Base-by-base conservation (phyloP, 192 early-diverging fungal genomes). In the Coemansia sp. region DNA sequence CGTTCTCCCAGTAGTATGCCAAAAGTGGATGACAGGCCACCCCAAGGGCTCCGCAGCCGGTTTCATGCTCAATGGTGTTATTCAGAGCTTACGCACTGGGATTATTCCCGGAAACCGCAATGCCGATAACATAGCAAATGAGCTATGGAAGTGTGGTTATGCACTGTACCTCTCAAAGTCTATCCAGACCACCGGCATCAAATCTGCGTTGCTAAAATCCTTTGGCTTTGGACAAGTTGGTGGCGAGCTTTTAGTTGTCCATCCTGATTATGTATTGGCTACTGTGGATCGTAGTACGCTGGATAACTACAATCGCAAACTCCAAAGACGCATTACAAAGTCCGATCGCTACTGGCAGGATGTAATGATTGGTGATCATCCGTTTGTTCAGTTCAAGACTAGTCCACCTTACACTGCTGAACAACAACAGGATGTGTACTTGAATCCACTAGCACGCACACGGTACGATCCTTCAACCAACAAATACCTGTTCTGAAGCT, bases 31-130 rank as follows among this genome's bases (percentile, higher is more conserved):
- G 63, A 97, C 93, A 55, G 94, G 93, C 51, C 93, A 77, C 30
- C 87, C 93, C 56, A 95, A 95, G 87, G 95, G 90, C 41, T 88
- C 93, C 24, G 93, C 95, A 41, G 93, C 95, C 27, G 88, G 87
- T 23, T 97, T 91, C 89, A 95, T 97, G 95, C 84, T 92, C 62
- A 97, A 95, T 74, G 93, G 93, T 61, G 84, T 93, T 48, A 68
- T 97, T 24, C 93, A 95, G 72, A 78, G 86, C 53, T 76, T 97
- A 52, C 86, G 90, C 56, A 90, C 89, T 32, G 92, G 95, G 60
- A 77, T 94, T 44, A 84, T 95, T 58, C 95, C 93, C 16, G 95
- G 95, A 49, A 97, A 97, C 83, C 91, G 93, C 67, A n/a, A n/a
- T n/a, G n/a, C n/a, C n/a, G n/a, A n/a, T n/a, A n/a, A n/a, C n/a